A percentile compares a stretch with the other conserved stretches of the same genome.
phyloP scores from a whole-genome alignment of 495 filamentous ascomycete species.

The Aspergillus taichungensis region DNA sequence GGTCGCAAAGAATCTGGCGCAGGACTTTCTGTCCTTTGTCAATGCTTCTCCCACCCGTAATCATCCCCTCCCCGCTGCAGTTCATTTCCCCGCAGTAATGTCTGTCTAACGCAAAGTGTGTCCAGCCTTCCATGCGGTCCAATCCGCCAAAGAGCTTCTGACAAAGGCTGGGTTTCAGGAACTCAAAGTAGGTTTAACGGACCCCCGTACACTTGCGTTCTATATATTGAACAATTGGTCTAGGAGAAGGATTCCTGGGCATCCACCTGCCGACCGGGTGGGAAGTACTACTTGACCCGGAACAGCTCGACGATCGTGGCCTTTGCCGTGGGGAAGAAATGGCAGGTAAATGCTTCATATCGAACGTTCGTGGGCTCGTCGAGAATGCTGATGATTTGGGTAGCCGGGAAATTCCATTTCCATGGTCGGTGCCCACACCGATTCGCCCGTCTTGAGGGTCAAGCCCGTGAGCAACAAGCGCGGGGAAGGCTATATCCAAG shows the following conservation, averaged over 20 bases:
- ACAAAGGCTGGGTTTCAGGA: constrained; percentile 74
- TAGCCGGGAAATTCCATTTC: constrained; percentile 84
- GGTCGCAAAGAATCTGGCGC: constrained; percentile 43
- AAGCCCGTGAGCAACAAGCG: constrained; percentile 91
- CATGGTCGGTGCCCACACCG: constrained; percentile 95
- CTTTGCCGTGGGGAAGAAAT: constrained; percentile 86
- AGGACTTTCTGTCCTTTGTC: constrained; percentile 88
- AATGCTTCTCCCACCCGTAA: constrained; percentile 92
- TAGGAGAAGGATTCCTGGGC: constrained; percentile 87
- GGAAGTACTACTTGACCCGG: constrained; percentile 92
- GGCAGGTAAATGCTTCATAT: constrained; percentile 48
- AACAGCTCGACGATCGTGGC: constrained; percentile 92
- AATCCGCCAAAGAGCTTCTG: constrained; percentile 63
- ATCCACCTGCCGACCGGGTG: constrained; percentile 68
- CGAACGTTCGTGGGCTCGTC: neutral
- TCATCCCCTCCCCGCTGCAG: constrained; percentile 13
- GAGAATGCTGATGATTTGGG: neutral
- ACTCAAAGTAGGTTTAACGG: constrained; percentile 50
- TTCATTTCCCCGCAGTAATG: neutral
- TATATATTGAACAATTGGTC: constrained; percentile 1
- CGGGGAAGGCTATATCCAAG: constrained; percentile 82
- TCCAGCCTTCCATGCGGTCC: constrained; percentile 89
- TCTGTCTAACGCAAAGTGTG: constrained; percentile 13
- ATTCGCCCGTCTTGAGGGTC: constrained; percentile 81
- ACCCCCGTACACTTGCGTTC: neutral